These are phyloP conservation scores for Cytospora paraplurivora DNA, from an alignment of 2,329 filamentous ascomycete species.

Conservation along the genomic window DNA sequence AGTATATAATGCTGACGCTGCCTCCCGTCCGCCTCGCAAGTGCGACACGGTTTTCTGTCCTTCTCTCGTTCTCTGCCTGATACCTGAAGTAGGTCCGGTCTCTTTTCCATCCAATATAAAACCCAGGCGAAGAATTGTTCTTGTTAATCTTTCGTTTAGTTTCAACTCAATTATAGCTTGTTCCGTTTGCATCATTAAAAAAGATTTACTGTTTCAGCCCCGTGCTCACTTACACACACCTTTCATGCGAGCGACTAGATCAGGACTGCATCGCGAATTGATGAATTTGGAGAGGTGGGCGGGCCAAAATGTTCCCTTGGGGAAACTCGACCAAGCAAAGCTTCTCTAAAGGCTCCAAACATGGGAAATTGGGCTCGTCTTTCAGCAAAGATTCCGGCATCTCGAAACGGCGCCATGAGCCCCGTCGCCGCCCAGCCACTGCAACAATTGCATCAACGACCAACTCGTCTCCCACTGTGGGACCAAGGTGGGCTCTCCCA, in stretches of 20 bases:
- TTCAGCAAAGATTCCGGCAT: conserved; percentile 58
- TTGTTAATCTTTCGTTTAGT: neutral
- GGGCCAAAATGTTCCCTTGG: conserved; percentile 49
- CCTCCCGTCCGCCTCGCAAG: conserved; percentile 13
- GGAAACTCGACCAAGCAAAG: conserved; percentile 49
- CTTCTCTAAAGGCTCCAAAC: conserved; percentile 56
- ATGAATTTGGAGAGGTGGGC: conserved; percentile 15
- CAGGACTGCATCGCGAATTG: neutral
- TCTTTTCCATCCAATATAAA: neutral
- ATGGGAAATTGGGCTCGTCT: conserved; percentile 53
- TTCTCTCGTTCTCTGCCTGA: conserved; percentile 19
- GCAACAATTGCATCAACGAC: conserved; percentile 45
- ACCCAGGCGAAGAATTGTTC: neutral
- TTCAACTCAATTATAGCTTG: neutral
- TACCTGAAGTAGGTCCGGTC: conserved; percentile 27
- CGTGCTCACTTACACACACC: neutral
- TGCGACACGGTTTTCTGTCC: conserved; percentile 5
- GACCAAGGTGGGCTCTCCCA: conserved; percentile 44
- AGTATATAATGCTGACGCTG: conserved; percentile 22
- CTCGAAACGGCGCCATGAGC: conserved; percentile 57
- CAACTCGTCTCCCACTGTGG: conserved; percentile 42
- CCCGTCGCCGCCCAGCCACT: conserved; percentile 51
- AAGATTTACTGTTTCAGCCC: neutral
- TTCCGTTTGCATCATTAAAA: neutral
- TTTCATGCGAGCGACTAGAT: neutral